Base-by-base conservation (phyloP, 495 filamentous ascomycete species). In the Pyrenula aspistea region DNA sequence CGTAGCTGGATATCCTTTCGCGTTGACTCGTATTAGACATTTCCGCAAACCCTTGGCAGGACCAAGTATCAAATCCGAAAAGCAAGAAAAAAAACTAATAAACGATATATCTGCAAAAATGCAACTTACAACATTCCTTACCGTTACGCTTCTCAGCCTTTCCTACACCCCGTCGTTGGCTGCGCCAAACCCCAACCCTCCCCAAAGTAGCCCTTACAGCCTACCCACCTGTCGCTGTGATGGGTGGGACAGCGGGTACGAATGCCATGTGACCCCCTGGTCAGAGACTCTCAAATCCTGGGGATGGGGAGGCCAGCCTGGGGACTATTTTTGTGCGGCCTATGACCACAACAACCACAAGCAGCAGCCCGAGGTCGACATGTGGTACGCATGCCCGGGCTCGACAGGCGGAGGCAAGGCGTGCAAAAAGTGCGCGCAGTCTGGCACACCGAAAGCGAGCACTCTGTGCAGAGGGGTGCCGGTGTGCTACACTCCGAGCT, bases 281-380 rank as follows among this genome's bases (percentile, higher is more conserved):
- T 8, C 31, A 4, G 8, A 4, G 8, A 15, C 31, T 15, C 31
- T 42, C 31, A n/a, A n/a, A n/a, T 15, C 31, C 31, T 4, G 8
- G 31, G 31, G 8, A 4, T 42, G 31, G 31, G 15, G 15, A 4
- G 31, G 31, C 31, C 31, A 15, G 8, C 8, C 31, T 4, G 31
- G 31, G 8, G 31, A 42, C 31, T 4, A 8, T 15, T 42, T 42
- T 15, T 42, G 31, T 15, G 15, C 31, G 31, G 15, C 31, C 31
- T 42, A 42, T 15, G 31, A 42, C 8, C 31, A 8, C 31, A 42
- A 42, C 8, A 15, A 42, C 31, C 31, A 42, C 31, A 42, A 15
- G 8, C 4, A 91, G 31, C 4, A 91, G 31, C 31, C 31, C 8
- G 15, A 42, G 8, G 31, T 4, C 31, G 8, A 8, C 8, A 4